Conservation (phyloP, 345 rosid genomes). For the Eucalyptus curtisii region DNA sequence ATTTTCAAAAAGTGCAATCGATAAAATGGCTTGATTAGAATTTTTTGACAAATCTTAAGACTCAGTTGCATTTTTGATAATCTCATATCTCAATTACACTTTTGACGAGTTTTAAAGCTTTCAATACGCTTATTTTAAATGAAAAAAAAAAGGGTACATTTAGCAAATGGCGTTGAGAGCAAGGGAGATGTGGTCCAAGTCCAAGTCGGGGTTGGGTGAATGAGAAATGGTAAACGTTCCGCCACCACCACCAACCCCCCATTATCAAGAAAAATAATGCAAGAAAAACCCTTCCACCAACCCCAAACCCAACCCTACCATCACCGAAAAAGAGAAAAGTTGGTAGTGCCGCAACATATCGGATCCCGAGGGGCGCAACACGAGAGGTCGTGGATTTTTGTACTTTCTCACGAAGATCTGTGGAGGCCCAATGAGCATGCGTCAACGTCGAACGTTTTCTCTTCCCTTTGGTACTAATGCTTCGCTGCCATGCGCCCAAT, state of each 20-base stretch:
- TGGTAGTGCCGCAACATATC: not conserved
- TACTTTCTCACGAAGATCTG: not conserved
- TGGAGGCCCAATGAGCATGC: not conserved
- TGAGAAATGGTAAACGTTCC: not conserved
- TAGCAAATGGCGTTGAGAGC: not conserved
- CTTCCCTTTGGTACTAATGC: not conserved
- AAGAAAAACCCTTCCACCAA: not conserved
- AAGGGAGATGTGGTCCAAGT: not conserved
- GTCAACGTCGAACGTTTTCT: not conserved
- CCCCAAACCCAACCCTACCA: not conserved
- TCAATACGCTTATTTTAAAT: rapidly evolving
- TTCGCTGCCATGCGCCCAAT: not conserved
- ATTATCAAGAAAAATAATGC: not conserved
- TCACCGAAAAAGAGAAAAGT: not conserved
- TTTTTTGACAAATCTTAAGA: rapidly evolving
- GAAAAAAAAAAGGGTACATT: not conserved
- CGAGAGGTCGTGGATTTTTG: not conserved
- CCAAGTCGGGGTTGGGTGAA: not conserved
- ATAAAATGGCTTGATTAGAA: rapidly evolving
- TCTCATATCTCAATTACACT: rapidly evolving
- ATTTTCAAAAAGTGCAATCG: too few relatives aligned
- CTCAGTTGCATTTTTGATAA: rapidly evolving
- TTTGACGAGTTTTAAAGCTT: rapidly evolving
- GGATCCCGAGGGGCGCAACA: not conserved
- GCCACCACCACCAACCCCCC: not conserved